Base-by-base conservation (phyloP, 2,329 filamentous ascomycete species). In the Colletotrichum higginsianum region DNA sequence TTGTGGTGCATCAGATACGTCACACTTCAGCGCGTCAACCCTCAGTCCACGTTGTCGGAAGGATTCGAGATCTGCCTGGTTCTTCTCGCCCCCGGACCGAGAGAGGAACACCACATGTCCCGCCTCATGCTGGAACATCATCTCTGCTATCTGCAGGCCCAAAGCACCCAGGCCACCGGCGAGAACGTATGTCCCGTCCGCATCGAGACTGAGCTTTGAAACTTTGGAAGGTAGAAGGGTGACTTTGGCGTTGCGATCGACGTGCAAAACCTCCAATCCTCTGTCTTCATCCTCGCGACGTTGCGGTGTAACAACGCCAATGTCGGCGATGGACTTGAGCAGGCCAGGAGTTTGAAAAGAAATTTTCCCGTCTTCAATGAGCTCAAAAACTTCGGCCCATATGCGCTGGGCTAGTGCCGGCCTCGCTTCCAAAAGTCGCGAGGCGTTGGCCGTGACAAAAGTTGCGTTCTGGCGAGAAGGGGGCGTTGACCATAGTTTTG, bases 51-150 rank as follows among this genome's bases (percentile, higher is more conserved):
- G 66, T 1, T 60, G 18, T 2, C 53, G 53, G 58, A 68, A 68
- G 3, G 0, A 18, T 9, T n/a, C 35, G 1, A 68, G 40, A 2
- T 57, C 66, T 15, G 49, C 7, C 18, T 42, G 52, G 12, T 38
- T 57, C 35, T 68, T 68, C 15, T 64, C 21, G 11, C 50, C 35
- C 49, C 65, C 66, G 9, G 74, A 72, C 65, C 80, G 73, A 11
- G 79, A 81, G 1, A 80, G 69, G 11, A 81, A 75, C 0, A 80
- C 70, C 1, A 83, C 72, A 15, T 77, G 63, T 4, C 74, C 77
- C 0, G 79, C 80, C 0, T 77, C 76, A 1, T 80, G 65, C 1
- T 40, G 26, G 8, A 78, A 40, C 75, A 79, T 77, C 76, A 76
- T 77, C 0, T 58, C 58, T 5, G 67, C 72, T n/a, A 78, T 55